These are phyloP conservation scores for Sordariomycetes sp. DNA, from an alignment of 2,329 filamentous ascomycete species.

Conservation along the genomic window DNA sequence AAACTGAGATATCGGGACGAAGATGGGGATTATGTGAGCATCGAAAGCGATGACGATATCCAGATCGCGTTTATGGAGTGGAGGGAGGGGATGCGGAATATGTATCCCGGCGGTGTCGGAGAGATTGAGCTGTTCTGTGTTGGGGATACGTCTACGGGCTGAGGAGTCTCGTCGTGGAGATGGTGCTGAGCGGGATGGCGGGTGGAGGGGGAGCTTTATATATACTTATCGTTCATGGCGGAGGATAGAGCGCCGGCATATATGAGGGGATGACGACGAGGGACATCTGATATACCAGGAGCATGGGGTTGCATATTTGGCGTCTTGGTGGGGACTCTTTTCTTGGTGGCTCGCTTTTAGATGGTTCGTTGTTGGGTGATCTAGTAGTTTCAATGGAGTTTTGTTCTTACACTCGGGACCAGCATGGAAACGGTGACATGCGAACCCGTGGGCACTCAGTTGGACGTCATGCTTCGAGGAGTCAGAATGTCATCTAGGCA, in stretches of 20 bases:
- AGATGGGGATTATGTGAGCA: slow-evolving; percentile 86
- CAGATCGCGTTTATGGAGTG: slow-evolving; percentile 92
- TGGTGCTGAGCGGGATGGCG: neutral
- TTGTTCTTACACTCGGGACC: too few relatives aligned
- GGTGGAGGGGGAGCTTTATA: neutral
- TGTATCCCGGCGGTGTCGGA: slow-evolving; percentile 60
- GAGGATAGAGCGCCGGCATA: neutral
- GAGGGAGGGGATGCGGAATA: slow-evolving; percentile 56
- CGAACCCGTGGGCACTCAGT: too few relatives aligned
- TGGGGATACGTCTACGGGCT: slow-evolving; percentile 26
- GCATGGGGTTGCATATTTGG: neutral
- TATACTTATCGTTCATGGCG: neutral
- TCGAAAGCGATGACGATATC: slow-evolving; percentile 92
- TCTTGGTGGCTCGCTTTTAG: neutral
- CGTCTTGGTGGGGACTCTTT: neutral
- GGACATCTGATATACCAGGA: neutral
- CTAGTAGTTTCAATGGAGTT: too few relatives aligned
- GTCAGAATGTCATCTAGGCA: too few relatives aligned
- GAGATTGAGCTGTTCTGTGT: slow-evolving; percentile 85
- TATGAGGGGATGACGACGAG: neutral
- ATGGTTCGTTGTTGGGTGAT: too few relatives aligned
- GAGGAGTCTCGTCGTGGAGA: neutral
- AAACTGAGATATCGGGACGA: slow-evolving; percentile 86
- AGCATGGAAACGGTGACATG: too few relatives aligned
- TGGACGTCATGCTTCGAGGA: too few relatives aligned